These are phyloP conservation scores for Nakaseomyces nivariensis DNA, from an alignment of 1,139 yeast genomes.

Conservation along the genomic window DNA sequence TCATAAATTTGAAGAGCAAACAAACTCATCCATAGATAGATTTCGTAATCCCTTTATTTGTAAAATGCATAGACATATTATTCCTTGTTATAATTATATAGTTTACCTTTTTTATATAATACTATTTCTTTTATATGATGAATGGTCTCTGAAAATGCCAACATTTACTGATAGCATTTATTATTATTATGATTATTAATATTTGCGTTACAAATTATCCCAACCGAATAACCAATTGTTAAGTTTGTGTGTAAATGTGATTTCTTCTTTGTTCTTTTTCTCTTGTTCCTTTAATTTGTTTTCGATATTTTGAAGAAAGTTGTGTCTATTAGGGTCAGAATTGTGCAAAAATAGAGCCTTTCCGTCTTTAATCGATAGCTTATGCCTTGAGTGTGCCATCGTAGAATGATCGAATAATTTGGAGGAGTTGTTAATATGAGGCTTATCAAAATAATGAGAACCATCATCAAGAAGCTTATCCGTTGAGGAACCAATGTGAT, in stretches of 20 bases:
- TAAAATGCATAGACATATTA: too few species aligned
- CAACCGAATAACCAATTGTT: conserved; percentile 44
- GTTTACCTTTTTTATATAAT: not conserved
- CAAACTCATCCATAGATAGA: not conserved
- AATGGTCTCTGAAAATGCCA: too few species aligned
- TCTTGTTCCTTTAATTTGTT: conserved; percentile 27
- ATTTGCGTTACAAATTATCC: conserved; percentile 38
- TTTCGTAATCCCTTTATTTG: not conserved
- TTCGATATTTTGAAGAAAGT: conserved; percentile 29
- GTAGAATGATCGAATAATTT: not conserved
- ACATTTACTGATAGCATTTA: too few species aligned
- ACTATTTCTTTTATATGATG: not conserved
- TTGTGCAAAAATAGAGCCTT: conserved; percentile 26
- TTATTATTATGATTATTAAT: not conserved
- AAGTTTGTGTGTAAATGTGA: conserved; percentile 8
- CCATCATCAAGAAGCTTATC: not conserved
- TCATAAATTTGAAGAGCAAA: not conserved
- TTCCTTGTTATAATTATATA: not conserved
- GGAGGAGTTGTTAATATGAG: not conserved
- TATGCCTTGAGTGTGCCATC: conserved; percentile 2
- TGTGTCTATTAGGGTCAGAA: conserved; percentile 12
- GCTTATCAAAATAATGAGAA: not conserved
- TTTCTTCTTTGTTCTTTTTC: conserved; percentile 9
- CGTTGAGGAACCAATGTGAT: not conserved
- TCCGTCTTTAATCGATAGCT: conserved; percentile 24